phyloP scores from a whole-genome alignment of 805 yeast genomes.

The Kodamaea sagamina region DNA sequence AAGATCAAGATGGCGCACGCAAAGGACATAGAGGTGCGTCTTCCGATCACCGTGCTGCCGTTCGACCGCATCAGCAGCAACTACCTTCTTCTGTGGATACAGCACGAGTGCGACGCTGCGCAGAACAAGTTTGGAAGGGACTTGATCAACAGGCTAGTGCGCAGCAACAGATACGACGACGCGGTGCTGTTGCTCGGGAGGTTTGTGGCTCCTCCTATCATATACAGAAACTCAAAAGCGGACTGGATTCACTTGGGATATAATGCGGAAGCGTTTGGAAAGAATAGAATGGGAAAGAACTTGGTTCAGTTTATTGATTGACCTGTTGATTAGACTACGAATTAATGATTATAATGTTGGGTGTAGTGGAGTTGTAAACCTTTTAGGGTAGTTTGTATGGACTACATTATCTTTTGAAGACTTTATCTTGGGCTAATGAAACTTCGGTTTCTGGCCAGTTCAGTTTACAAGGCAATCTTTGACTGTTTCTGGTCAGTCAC shows the following conservation, averaged over 20 bases:
- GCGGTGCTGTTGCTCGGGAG: slow-evolving; percentile 22
- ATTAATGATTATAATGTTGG: no score
- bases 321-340: background rate
- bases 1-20: slow-evolving; percentile 51
- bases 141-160: slow-evolving; percentile 24
- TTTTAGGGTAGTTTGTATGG: no score
- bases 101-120: slow-evolving; percentile 53
- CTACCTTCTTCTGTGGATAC: slow-evolving; percentile 53
- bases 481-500: no score
- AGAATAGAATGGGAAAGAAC: slow-evolving; percentile 16
- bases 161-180: slow-evolving; percentile 22
- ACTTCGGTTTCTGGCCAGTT: no score
- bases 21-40: slow-evolving; percentile 49
- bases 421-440: no score
- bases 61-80: slow-evolving; percentile 50
- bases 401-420: no score
- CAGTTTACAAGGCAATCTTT: no score
- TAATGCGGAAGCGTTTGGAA: slow-evolving; percentile 34
- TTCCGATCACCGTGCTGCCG: slow-evolving; percentile 58
- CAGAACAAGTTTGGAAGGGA: slow-evolving; percentile 35
- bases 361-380: no score
- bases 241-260: slow-evolving; percentile 46
- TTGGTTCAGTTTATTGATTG: slow-evolving; percentile 31
- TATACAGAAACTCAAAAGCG: slow-evolving; percentile 29
- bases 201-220: slow-evolving; percentile 28